Base-by-base conservation (phyloP, 495 filamentous ascomycete species). In the Platismatia glauca region DNA sequence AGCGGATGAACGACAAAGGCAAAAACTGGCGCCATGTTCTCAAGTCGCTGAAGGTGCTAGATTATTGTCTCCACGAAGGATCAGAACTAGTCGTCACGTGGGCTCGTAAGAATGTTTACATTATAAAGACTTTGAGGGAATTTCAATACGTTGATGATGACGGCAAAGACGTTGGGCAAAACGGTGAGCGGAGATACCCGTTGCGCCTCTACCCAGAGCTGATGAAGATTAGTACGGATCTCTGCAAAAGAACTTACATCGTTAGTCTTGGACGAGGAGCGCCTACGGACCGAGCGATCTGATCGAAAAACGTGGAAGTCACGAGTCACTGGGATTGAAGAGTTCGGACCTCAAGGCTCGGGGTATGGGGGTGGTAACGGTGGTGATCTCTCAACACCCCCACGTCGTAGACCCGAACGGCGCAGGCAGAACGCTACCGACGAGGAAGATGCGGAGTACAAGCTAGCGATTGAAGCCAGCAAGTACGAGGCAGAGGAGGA, bases 1-100 rank as follows among this genome's bases (percentile, higher is more conserved):
- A 97, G 80, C 88, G 95, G 64, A 79, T 99, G 68, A 99, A 99
- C 68, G 95, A 99, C 73, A 99, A 99, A 74, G 95, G 95, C 69
- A 99, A 96, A 81, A 99, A 99, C 74, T 99, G 95, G 95, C 86
- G 95, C 68, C 95, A 99, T 74, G 95, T 99, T 5, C 79, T 99
- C 60, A 99, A 99, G 77, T 94, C 92, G 34, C 77, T 99, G 61
- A 99, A 97, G 73, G 95, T 99, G 63, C 81, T 97, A 62, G 95
- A 99, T 75, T 99, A 99, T 75, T 96, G 91, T 77, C 80, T 99
- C 39, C 95, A 99, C 73, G 95, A 99, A 72, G 95, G 95, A 9
- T 95, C 90, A 0, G 95, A 97, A 76, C 76, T 96, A 66, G 91
- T 97, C 37, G 95, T 99, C 34, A 96, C 93, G 4, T 97, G 95